A percentile compares a stretch with the other conserved stretches of the same genome.
These are phyloP conservation scores for Schizosaccharomyces lindneri DNA, from an alignment of 805 yeast species.

Conservation along the genomic window DNA sequence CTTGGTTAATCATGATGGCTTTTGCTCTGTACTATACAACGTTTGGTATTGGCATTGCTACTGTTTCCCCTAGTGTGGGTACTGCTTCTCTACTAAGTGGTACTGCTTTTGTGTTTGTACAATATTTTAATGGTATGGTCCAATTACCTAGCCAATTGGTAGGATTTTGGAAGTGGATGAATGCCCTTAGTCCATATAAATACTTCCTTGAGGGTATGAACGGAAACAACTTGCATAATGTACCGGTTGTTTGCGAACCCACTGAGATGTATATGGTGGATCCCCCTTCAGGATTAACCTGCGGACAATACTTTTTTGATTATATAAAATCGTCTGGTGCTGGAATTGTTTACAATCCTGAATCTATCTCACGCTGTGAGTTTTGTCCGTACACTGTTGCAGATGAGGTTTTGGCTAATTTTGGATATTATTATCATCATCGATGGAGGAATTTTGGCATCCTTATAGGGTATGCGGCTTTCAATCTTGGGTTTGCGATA, in stretches of 20 bases:
- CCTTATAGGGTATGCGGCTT: slow-evolving; percentile 25
- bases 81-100: slow-evolving; percentile 30
- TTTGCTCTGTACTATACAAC: background rate
- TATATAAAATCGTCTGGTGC: background rate
- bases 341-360: background rate
- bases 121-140: background rate
- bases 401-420: background rate
- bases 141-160: background rate
- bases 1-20: background rate
- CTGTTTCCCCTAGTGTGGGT: slow-evolving; percentile 19
- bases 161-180: slow-evolving; percentile 4
- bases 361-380: background rate
- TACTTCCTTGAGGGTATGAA: background rate
- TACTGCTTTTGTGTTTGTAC: slow-evolving; percentile 22
- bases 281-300: background rate
- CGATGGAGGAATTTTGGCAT: slow-evolving; percentile 45
- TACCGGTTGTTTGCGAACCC: background rate
- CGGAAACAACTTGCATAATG: slow-evolving; percentile 17
- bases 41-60: background rate
- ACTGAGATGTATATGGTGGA: background rate
- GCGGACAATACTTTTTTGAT: background rate
- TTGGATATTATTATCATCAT: slow-evolving; percentile 12
- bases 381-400: background rate
- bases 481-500: slow-evolving; percentile 19
- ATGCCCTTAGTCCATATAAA: background rate